A percentile compares a stretch with the other conserved stretches of the same genome.
These are phyloP conservation scores for Chlorella sp. DNA, from an alignment of 139 green algal genomes.

Conservation along the genomic window DNA sequence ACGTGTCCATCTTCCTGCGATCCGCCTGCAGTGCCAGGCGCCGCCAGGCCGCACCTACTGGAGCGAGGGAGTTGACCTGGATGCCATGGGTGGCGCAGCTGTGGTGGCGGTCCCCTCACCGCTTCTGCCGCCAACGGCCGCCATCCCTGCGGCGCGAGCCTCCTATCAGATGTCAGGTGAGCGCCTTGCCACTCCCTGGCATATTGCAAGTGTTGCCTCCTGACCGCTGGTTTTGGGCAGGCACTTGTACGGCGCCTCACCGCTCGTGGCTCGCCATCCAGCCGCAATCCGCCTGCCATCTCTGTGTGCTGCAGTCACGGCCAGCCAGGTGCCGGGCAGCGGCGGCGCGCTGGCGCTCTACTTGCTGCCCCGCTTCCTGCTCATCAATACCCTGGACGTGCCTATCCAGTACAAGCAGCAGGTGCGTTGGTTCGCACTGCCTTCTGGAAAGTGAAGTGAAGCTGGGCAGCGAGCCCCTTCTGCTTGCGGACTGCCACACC, in stretches of 20 bases:
- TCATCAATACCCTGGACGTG: slow-evolving; percentile 72
- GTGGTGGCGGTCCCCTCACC: slow-evolving; percentile 51
- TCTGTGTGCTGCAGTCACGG: slow-evolving; percentile 11
- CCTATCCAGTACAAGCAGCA: slow-evolving; percentile 73
- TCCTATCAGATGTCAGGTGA: slow-evolving; percentile 43
- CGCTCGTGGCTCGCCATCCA: no score
- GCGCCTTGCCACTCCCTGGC: no score
- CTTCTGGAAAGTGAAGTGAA: no score
- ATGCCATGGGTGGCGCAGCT: slow-evolving; percentile 48
- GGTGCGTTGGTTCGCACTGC: neutral
- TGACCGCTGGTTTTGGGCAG: no score
- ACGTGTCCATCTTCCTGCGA: neutral
- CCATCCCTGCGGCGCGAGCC: slow-evolving; percentile 3
- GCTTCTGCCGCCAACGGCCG: slow-evolving; percentile 3
- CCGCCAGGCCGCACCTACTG: slow-evolving; percentile 49
- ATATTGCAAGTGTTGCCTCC: no score
- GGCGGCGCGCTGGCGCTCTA: slow-evolving; percentile 66
- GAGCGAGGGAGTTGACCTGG: slow-evolving; percentile 48
- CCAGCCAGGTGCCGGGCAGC: slow-evolving; percentile 44
- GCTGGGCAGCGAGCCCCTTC: no score
- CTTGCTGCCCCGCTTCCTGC: slow-evolving; percentile 77
- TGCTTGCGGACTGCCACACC: no score
- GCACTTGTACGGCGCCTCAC: no score
- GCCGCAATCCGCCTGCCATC: neutral
- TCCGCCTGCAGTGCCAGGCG: slow-evolving; percentile 30